Base-by-base conservation (phyloP, 2,329 filamentous ascomycete species). In the Botrytis galanthina region DNA sequence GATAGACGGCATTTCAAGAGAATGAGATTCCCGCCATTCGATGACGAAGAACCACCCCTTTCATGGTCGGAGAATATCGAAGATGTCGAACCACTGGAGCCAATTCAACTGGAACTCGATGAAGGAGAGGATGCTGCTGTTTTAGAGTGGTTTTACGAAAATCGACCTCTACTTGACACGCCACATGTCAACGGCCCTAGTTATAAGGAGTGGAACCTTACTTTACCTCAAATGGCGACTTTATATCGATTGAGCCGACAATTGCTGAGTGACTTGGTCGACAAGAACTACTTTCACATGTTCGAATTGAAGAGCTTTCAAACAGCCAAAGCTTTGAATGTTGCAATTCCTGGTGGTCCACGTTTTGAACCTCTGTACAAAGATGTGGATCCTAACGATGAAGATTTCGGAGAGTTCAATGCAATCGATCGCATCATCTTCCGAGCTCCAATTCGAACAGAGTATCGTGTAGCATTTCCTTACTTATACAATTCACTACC, bases 341-440 rank as follows among this genome's bases (percentile, higher is more conserved):
- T 99, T 70, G 95, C 97, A 16, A 93, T 99, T 72, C 96, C 96
- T n/a, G 96, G 96, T 81, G 97, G 96, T 16, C 96, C 96, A 75
- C 91, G 96, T 44, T 99, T 99, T 76, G 96, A 99, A 83, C 96
- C 96, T 37, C 83, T 99, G 32, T 99, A 98, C 86, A 99, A 99
- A 84, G 96, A 99, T 79, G 95, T 99, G 75, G 95, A 99, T 82
- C 96, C 96, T 2, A 99, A 99, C 79, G 95, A 98, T 78, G 96
- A 99, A 82, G 96, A 99, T 81, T 99, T 99, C 83, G 96, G 96
- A 83, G 96, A 99, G 83, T 99, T 99, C 87, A 99, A 99, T 81
- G 96, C 96, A 48, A 99, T 99, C 79, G 96, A 99, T 80, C 93
- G 97, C 78, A 99, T 99, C 83, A 99, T 99, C 78, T 99, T 99